phyloP scores from a whole-genome alignment of 208 protist genomes.

The Wallacemonas collosoma region DNA sequence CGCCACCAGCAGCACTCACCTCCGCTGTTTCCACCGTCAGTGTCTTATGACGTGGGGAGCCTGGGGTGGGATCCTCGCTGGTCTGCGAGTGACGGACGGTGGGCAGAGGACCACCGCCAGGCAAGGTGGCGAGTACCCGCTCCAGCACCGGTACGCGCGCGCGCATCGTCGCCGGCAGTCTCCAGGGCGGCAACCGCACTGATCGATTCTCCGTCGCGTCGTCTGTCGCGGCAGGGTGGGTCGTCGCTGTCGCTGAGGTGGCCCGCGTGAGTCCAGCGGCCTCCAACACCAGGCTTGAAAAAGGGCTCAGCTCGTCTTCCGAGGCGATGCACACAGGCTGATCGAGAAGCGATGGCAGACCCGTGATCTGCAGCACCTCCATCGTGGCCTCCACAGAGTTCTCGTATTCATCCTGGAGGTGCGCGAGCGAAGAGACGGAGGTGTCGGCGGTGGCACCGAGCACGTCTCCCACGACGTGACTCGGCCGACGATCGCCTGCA shows the following conservation, averaged over 20 bases:
- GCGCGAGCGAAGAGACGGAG: neutral
- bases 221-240: too few relatives aligned
- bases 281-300: conserved; percentile 15
- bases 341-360: conserved; percentile 36
- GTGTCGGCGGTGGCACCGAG: neutral
- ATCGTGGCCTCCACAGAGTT: conserved; percentile 34
- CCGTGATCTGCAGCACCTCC: conserved; percentile 44
- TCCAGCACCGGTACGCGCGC: neutral
- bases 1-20: neutral
- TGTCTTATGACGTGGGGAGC: neutral
- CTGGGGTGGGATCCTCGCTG: neutral
- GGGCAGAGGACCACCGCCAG: neutral
- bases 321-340: conserved; percentile 24
- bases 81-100: neutral
- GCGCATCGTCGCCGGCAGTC: neutral
- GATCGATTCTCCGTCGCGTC: too few relatives aligned
- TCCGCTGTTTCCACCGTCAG: neutral
- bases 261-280: conserved; percentile 14
- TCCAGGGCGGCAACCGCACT: neutral
- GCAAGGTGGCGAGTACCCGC: conserved; percentile 10
- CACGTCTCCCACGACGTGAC: neutral
- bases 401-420: conserved; percentile 2
- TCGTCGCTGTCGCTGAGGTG: too few relatives aligned
- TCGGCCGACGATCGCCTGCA: neutral
- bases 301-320: conserved; percentile 28